Conservation (phyloP, 805 yeast species). For the Tetrapisispora taiwanensis region DNA sequence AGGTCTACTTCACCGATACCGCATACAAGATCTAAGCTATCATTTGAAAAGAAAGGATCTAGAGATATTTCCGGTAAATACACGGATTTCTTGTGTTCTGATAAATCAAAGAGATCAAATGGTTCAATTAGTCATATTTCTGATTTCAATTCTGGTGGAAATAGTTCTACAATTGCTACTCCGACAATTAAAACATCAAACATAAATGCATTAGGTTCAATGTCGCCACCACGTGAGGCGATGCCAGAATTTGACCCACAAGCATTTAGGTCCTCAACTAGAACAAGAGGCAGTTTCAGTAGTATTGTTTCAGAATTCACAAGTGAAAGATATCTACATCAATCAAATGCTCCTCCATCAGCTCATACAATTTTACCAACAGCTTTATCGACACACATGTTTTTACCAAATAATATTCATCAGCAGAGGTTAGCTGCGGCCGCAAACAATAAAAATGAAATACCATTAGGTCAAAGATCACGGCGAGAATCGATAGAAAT, state of each 20-base stretch:
- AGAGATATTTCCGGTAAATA: neutral
- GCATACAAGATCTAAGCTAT: neutral
- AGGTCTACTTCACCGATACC: neutral
- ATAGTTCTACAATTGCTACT: neutral
- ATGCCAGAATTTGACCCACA: neutral
- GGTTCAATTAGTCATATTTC: neutral
- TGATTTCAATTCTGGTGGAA: neutral
- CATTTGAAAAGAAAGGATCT: neutral
- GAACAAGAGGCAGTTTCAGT: conserved; percentile 18
- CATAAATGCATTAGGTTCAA: conserved; percentile 23
- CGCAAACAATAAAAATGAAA: neutral
- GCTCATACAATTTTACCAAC: conserved; percentile 50
- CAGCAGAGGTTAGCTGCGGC: conserved; percentile 22
- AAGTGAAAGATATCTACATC: conserved; percentile 30
- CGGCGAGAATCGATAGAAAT: conserved; percentile 28
- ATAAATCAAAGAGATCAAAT: neutral
- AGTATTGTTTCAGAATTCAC: conserved; percentile 31
- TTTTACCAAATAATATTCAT: conserved; percentile 37
- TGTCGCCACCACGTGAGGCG: conserved; percentile 14
- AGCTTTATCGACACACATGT: conserved; percentile 52
- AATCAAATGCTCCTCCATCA: conserved; percentile 52
- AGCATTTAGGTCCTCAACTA: neutral
- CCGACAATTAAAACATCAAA: conserved; percentile 15
- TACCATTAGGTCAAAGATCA: conserved; percentile 14
- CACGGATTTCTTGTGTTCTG: neutral